phyloP scores from a whole-genome alignment of 2,329 filamentous ascomycete species.

The Nothophaeocryptopus gaeumannii region DNA sequence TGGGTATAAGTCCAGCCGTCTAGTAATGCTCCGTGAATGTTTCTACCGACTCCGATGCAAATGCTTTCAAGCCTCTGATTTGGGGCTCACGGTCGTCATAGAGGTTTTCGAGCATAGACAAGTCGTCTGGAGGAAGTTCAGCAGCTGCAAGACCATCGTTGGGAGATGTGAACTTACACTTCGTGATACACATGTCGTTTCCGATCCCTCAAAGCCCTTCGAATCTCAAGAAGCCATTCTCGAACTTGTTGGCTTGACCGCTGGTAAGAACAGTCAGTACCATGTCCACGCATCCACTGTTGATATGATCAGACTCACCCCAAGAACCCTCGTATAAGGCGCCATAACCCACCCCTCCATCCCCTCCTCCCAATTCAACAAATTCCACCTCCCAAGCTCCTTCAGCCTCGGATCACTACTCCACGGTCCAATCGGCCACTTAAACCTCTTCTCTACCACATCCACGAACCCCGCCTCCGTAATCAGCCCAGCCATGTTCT shows the following conservation, averaged over 20 bases:
- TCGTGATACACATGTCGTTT: conserved; percentile 40
- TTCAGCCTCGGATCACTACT: conserved; percentile 38
- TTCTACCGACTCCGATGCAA: no score
- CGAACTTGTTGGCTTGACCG: conserved; percentile 38
- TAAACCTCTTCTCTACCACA: conserved; percentile 42
- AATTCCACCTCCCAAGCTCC: conserved; percentile 38
- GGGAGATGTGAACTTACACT: conserved; percentile 30
- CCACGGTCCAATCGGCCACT: conserved; percentile 46
- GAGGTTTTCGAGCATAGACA: conserved; percentile 23
- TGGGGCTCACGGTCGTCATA: background rate
- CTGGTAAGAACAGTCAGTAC: conserved; percentile 10
- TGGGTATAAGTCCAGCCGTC: no score
- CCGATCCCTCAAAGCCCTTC: conserved; percentile 33
- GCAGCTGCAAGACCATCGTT: background rate
- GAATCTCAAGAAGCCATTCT: conserved; percentile 35
- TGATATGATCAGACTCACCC: conserved; percentile 22
- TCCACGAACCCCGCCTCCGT: conserved; percentile 46
- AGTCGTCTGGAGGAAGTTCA: conserved; percentile 14
- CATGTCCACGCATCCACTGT: no score
- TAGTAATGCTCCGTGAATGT: no score
- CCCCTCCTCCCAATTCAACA: conserved; percentile 42
- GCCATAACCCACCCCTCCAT: conserved; percentile 43
- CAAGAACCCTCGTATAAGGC: conserved; percentile 39
- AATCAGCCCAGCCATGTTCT: conserved; percentile 29
- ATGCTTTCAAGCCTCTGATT: no score